Base-by-base conservation (phyloP, 495 filamentous ascomycete genomes). In the Tuber brumale region DNA sequence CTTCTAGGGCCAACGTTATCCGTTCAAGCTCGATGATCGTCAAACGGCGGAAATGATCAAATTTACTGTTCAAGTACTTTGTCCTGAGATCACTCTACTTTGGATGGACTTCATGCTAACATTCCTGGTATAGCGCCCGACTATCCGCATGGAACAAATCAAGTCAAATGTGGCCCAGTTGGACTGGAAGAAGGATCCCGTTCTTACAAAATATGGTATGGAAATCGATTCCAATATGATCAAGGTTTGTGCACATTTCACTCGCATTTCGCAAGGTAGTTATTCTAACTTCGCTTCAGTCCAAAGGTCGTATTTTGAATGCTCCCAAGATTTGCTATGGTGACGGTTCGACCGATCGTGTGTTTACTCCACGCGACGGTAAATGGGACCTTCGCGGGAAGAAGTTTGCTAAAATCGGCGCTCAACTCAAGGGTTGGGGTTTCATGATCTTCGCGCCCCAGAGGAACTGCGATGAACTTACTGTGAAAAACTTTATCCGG, bases 321-420 rank as follows among this genome's bases (percentile, higher is more conserved):
- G 87, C 88, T 42, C 94, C 95, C 0, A 86, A 91, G 74, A 86
- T 97, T 21, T 80, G 87, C 48, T 97, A 94, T 79, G 87, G 81
- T 4, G 85, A 86, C 43, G 80, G 84, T 46, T 80, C 78, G 31
- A 45, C 74, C 1, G 76, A 79, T 4, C 46, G 43, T 10, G 70
- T 78, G 14, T 79, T 79, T 27, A 66, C 71, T 31, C 79, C 79
- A 0, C 43, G 43, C 27, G 79, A 78, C 31, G 95, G 94, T 37
- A 90, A 92, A 18, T 99, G 95, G 95, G 92, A 95, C 83, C 87
- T 97, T 35, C 89, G 92, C 23, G 90, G 90, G 44, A 91, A 90
- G 82, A 92, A 91, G 75, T 97, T 97, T 81, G 81, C 88, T 0
- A 93, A 96, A 83, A 77, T 83, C 6, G 70, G 75, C 0, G 74